These are phyloP conservation scores for Diaporthe australafricana DNA, from an alignment of 2,329 filamentous ascomycete species.

Conservation along the genomic window DNA sequence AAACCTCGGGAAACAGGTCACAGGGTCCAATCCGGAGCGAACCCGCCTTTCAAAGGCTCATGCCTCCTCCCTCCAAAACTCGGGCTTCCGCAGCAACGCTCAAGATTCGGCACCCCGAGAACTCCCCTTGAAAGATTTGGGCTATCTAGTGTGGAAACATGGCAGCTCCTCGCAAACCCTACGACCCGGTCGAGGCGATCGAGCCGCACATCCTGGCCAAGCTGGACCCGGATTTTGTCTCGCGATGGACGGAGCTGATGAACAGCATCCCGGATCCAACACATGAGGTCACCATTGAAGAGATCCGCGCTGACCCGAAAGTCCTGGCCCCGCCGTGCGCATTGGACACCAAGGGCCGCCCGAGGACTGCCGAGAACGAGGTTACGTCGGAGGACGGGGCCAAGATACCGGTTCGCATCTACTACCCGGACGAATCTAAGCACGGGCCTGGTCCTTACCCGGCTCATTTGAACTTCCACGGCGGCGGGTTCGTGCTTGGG, in stretches of 20 bases:
- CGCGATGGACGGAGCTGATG: constrained; percentile 42
- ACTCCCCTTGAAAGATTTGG: rapidly evolving
- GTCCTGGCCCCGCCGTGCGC: constrained; percentile 43
- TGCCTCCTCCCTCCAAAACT: background rate
- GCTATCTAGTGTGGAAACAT: background rate
- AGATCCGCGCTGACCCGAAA: constrained; percentile 46
- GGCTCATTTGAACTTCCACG: constrained; percentile 51
- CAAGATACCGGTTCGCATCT: constrained; percentile 46
- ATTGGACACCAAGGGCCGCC: constrained; percentile 44
- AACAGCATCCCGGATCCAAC: constrained; percentile 39
- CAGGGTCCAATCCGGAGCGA: background rate
- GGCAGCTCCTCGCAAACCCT: constrained; percentile 1
- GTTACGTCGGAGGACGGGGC: constrained; percentile 46
- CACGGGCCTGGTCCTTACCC: constrained; percentile 48
- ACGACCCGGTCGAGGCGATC: constrained; percentile 42
- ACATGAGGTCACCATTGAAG: constrained; percentile 43
- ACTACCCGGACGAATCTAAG: constrained; percentile 46
- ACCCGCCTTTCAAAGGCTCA: background rate
- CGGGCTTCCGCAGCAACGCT: no score
- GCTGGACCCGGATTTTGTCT: constrained; percentile 48
- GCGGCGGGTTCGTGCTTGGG: constrained; percentile 53
- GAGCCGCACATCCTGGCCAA: constrained; percentile 42
- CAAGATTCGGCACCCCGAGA: background rate
- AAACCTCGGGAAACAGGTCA: no score
- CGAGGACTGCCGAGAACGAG: constrained; percentile 44